Conservation (phyloP, 345 rosid species). For the Aquilaria malaccensis region DNA sequence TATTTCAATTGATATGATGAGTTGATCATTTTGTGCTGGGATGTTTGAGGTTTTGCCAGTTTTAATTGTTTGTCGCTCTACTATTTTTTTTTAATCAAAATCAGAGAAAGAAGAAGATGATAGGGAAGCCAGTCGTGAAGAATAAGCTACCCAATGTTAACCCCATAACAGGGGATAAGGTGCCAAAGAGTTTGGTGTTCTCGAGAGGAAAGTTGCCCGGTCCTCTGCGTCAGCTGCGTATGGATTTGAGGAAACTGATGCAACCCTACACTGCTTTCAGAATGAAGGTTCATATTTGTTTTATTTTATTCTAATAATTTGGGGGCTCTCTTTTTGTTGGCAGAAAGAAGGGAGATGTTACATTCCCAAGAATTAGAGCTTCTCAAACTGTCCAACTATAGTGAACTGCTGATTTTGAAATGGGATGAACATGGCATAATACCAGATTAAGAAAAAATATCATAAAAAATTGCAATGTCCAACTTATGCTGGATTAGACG, state of each 20-base stretch:
- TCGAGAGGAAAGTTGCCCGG: constrained; percentile 84
- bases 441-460: no score
- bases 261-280: constrained; percentile 93
- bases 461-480: no score
- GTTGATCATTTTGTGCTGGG: no score
- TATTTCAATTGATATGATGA: no score
- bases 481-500: no score
- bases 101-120: constrained; percentile 52
- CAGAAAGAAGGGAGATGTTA: no score
- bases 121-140: constrained; percentile 52
- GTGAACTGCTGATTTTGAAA: no score
- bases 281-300: constrained; percentile 43
- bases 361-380: no score
- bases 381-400: no score
- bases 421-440: no score
- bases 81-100: constrained; percentile 14
- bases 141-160: constrained; percentile 46
- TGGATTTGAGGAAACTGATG: constrained; percentile 91
- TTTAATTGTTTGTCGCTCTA: background rate
- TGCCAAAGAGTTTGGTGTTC: constrained; percentile 87
- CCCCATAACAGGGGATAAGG: constrained; percentile 80
- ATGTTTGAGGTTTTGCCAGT: background rate
- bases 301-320: background rate
- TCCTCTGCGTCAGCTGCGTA: constrained; percentile 67
- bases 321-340: background rate